phyloP scores from a whole-genome alignment of 1,284 basidiomycete species.

The Caloboletus firmus region DNA sequence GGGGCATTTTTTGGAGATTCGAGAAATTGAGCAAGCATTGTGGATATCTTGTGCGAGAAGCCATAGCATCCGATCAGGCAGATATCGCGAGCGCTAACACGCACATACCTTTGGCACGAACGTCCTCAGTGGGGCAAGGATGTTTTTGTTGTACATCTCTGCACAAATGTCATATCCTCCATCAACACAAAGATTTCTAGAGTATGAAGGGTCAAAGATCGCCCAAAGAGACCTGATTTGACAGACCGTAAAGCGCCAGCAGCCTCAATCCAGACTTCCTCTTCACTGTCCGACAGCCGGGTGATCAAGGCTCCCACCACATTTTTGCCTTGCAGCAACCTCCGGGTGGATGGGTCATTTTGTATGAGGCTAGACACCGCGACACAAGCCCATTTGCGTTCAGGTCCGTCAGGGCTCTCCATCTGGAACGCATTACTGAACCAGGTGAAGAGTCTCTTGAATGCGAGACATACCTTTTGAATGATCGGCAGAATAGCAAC shows the following conservation, averaged over 20 bases:
- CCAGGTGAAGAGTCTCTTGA: constrained; percentile 1
- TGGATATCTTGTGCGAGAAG: constrained; percentile 61
- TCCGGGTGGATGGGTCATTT: constrained; percentile 82
- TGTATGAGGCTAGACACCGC: constrained; percentile 89
- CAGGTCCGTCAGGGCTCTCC: constrained; percentile 69
- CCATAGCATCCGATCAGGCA: background rate
- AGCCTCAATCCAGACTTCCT: constrained; percentile 86
- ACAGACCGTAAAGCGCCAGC: constrained; percentile 73
- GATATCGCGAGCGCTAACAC: constrained; percentile 1
- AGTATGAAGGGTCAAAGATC: constrained; percentile 2
- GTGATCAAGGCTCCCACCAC: constrained; percentile 85
- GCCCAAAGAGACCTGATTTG: constrained; percentile 18
- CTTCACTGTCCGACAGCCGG: constrained; percentile 78
- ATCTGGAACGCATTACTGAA: constrained; percentile 47
- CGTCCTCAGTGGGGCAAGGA: constrained; percentile 70
- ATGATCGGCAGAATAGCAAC: constrained; percentile 83
- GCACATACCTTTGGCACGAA: constrained; percentile 70
- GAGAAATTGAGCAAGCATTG: constrained; percentile 68
- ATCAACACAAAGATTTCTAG: constrained; percentile 89
- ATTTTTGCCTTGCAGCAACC: constrained; percentile 88
- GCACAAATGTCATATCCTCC: constrained; percentile 91
- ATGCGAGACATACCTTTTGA: constrained; percentile 63
- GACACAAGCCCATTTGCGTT: constrained; percentile 91
- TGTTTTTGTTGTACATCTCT: constrained; percentile 96
- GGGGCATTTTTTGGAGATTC: constrained; percentile 56